A percentile compares a stretch with the other conserved stretches of the same genome.
Evolutionary conservation across 1,284 basidiomycete genomes (phyloP).

Genomic region (Polyporus tsugae): DNA sequence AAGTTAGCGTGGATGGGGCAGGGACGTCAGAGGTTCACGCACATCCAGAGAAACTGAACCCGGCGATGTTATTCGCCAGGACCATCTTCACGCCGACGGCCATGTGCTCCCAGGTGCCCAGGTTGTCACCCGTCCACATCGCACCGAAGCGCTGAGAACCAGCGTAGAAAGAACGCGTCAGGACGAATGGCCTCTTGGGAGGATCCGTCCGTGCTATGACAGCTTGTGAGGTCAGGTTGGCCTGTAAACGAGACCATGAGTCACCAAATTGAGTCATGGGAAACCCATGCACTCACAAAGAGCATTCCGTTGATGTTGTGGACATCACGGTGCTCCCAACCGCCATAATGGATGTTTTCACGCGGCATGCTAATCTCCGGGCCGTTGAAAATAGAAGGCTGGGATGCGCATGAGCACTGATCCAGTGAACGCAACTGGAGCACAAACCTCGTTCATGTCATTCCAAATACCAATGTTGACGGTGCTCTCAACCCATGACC

Average conservation of each 20-base stretch:
- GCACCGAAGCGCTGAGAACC: slow-evolving; percentile 97
- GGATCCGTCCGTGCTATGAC: slow-evolving; percentile 80
- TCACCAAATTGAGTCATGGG: slow-evolving; percentile 10
- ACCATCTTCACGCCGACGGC: slow-evolving; percentile 95
- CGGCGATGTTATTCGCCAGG: slow-evolving; percentile 90
- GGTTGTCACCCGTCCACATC: slow-evolving; percentile 99
- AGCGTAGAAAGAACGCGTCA: slow-evolving; percentile 94
- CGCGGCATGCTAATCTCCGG: slow-evolving; percentile 98
- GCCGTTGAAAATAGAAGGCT: slow-evolving; percentile 98
- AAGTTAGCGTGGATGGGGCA: neutral
- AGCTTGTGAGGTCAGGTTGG: slow-evolving; percentile 89
- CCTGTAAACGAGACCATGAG: slow-evolving; percentile 51
- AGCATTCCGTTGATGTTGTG: slow-evolving; percentile 96
- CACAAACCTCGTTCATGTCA: slow-evolving; percentile 93
- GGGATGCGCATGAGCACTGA: slow-evolving; percentile 9
- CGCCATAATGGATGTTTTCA: slow-evolving; percentile 90
- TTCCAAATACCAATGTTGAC: slow-evolving; percentile 94
- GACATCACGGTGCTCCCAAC: slow-evolving; percentile 98
- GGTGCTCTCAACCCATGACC: slow-evolving; percentile 81
- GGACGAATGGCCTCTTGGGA: slow-evolving; percentile 89
- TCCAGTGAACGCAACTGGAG: neutral
- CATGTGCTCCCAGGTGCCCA: slow-evolving; percentile 98
- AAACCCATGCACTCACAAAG: slow-evolving; percentile 56
- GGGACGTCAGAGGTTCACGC: slow-evolving; percentile 40
- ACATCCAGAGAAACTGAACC: slow-evolving; percentile 94